A percentile compares a stretch with the other conserved stretches of the same genome.
Conservation (phyloP, 1,284 basidiomycete genomes). For the Ustilago cynodontis region DNA sequence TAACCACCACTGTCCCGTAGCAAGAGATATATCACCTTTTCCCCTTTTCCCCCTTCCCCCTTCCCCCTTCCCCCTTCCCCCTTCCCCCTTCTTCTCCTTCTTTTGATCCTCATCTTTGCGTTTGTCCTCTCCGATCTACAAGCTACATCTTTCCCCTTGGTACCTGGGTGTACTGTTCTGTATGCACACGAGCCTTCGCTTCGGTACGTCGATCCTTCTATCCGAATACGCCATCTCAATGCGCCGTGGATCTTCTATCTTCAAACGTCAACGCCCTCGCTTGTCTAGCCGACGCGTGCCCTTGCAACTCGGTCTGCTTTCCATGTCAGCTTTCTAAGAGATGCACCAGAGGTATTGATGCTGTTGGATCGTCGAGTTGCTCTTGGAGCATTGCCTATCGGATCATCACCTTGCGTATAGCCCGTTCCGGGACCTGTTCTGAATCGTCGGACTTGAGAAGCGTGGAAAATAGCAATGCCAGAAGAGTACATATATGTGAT, state of each 20-base stretch:
- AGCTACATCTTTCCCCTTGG: slow-evolving; percentile 1
- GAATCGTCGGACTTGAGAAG: not conserved
- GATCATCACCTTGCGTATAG: not conserved
- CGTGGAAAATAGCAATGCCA: not conserved
- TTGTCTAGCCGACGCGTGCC: slow-evolving; percentile 1
- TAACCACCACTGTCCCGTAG: slow-evolving; percentile 8
- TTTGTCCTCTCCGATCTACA: slow-evolving; percentile 8
- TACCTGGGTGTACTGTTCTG: too few relatives aligned
- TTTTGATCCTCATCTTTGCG: not conserved
- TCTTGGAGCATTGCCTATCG: not conserved
- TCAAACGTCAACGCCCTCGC: slow-evolving; percentile 24
- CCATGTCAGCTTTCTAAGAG: not conserved
- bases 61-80: not conserved
- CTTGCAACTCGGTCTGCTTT: not conserved
- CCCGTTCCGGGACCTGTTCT: not conserved
- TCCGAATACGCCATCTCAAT: slow-evolving; percentile 15
- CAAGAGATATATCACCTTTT: slow-evolving; percentile 33
- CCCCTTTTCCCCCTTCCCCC: not conserved
- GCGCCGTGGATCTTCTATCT: slow-evolving; percentile 8
- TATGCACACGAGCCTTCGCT: slow-evolving; percentile 17
- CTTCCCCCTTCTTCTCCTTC: not conserved
- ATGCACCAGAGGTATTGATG: too few relatives aligned
- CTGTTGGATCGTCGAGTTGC: too few relatives aligned
- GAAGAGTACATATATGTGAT: not conserved
- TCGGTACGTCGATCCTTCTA: slow-evolving; percentile 13